Evolutionary conservation across 768 basidiomycete genomes (phyloP), one percentile per base, ranked within the genome.

Genomic region (Rhodotorula sphaerocarpa): DNA sequence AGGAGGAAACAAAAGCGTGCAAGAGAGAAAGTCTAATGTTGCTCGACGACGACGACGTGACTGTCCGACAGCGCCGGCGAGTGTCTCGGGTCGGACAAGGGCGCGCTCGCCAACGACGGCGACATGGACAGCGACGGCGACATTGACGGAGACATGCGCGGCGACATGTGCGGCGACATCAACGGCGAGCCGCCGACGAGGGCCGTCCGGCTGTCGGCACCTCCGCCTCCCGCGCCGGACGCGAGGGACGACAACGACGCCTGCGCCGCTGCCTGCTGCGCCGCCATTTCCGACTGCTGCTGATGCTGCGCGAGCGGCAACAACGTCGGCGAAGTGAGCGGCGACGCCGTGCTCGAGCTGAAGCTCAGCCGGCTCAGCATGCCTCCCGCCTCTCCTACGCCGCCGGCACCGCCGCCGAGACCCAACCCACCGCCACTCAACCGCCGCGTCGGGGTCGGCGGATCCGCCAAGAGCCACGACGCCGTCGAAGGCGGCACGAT

Each of bases 381-480:
- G 45, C 25, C 25, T 7, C 45, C 45, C 23, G n/a, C 45, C 7
- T 9, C 45, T 27, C n/a, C 42, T 7, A 9, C 25, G n/a, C n/a
- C 36, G 36, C 16, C 16, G 16, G 10, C 36, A 16, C 10, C 36
- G 36, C 9, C 16, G 36, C 36, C 36, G 16, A 9, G 10, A 10
- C 10, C 36, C 36, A 39, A 39, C 10, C 36, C 16, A 16, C 36
- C 36, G 16, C 36, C 16, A 16, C 36, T 39, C 10, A 9, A 20
- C 43, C 21, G 43, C 44, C 6, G 44, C 44, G 5, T 20, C n/a
- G 21, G 21, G 6, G 21, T 11, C 12, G 7, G 44, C 44, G 7
- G 44, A 41, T 61, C 59, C 16, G 46, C 21, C 44, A 57, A 39
- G 20, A 57, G 39, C 57, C 50, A 59, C 16, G 47, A 46, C n/a